These are phyloP conservation scores for Cordyceps cateniannulata DNA, from an alignment of 2,329 filamentous ascomycete genomes.

Conservation along the genomic window DNA sequence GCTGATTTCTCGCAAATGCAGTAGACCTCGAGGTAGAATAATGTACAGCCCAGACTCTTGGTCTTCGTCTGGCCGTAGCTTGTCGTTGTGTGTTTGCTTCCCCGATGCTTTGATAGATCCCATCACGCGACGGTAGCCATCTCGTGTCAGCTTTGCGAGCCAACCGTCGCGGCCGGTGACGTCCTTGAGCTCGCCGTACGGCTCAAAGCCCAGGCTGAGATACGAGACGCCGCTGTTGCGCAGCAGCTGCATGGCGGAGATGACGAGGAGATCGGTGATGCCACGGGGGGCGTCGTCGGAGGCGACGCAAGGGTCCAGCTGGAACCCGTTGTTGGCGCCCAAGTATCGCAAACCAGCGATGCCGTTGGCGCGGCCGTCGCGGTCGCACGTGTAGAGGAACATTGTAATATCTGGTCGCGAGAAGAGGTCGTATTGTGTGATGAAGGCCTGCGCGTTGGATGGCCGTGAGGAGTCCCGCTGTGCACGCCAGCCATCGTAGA, in stretches of 20 bases:
- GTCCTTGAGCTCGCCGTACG: conserved; percentile 12
- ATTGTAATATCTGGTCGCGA: conserved; percentile 16
- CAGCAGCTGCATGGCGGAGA: conserved; percentile 17
- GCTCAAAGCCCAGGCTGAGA: conserved; percentile 18
- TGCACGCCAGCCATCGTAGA: conserved; percentile 18
- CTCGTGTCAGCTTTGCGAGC: conserved; percentile 9
- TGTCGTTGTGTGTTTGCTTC: conserved; percentile 18
- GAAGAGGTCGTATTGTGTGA: conserved; percentile 18
- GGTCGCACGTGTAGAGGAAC: conserved; percentile 15
- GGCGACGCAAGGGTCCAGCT: conserved; percentile 19
- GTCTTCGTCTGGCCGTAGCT: conserved; percentile 17
- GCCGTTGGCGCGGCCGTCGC: conserved; percentile 14
- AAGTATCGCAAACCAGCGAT: conserved; percentile 17
- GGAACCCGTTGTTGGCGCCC: conserved; percentile 17
- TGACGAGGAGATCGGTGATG: conserved; percentile 20
- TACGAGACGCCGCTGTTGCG: conserved; percentile 16
- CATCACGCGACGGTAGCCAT: conserved; percentile 15
- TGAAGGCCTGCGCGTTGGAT: conserved; percentile 16
- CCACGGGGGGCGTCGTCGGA: conserved; percentile 20
- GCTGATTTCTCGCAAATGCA: conserved; percentile 15
- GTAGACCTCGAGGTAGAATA: conserved; percentile 13
- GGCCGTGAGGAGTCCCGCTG: conserved; percentile 12
- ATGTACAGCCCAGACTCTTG: conserved; percentile 16
- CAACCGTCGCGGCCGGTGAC: conserved; percentile 1
- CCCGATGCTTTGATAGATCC: conserved; percentile 16